Base-by-base conservation (phyloP, 2,329 filamentous ascomycete genomes). In the Lithohypha guttulata region DNA sequence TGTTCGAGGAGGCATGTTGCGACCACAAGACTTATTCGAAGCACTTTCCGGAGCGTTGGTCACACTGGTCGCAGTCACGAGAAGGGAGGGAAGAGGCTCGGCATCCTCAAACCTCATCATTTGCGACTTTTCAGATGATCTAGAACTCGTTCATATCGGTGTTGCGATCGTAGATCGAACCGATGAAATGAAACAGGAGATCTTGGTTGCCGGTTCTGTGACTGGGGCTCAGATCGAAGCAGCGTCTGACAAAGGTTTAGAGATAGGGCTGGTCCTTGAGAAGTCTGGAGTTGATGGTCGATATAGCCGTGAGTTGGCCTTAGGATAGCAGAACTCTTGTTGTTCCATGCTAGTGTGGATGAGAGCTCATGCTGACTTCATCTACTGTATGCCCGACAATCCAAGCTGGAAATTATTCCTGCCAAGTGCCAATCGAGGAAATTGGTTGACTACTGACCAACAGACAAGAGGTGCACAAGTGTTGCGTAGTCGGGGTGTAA, bases 281-380 rank as follows among this genome's bases (percentile, higher is more conserved):
- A 35, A 35, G n/a, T 22, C 33, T 13, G 33, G 33, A 8, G 11
- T 13, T 17, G 13, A 10, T 26, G 33, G 33, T 26, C 33, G 33
- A 6, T 25, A 25, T 13, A 11, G 22, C 21, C 33, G 20, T n/a
- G 14, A 23, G 8, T 22, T 35, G 17, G 7, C 18, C 20, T 26
- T 25, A 4, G 20, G 26, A 34, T 17, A 13, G 13, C 7, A 9
- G 11, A 17, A 9, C 8, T 33, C 6, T 42, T 45, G 13, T 45
- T 45, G 23, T 25, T n/a, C 23, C 23, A 25, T 25, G 23, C n/a
- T n/a, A n/a, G n/a, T n/a, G n/a, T n/a, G n/a, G n/a, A n/a, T n/a
- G n/a, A n/a, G n/a, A n/a, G n/a, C n/a, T n/a, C n/a, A n/a, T n/a
- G n/a, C n/a, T n/a, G n/a, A n/a, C n/a, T n/a, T n/a, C n/a, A n/a